Conservation (phyloP, 2,329 filamentous ascomycete genomes). For the Pseudogymnoascus sp. region DNA sequence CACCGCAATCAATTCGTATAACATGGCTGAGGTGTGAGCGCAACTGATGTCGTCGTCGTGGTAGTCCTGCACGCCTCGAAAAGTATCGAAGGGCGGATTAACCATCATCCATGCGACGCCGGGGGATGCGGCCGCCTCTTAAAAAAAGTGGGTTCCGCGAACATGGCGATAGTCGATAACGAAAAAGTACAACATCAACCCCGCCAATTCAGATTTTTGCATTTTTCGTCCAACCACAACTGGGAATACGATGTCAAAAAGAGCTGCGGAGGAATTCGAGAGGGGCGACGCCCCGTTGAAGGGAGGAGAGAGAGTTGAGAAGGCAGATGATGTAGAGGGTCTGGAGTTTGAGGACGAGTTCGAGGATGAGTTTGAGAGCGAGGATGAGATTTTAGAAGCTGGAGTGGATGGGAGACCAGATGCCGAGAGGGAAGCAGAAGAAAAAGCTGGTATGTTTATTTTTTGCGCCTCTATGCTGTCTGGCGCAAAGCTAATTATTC, state of each 20-base stretch:
- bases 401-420: conserved; percentile 90
- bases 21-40: conserved; percentile 47
- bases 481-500: conserved; percentile 17
- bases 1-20: conserved; percentile 96
- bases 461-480: neutral
- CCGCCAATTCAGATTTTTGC: conserved; percentile 4
- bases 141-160: conserved; percentile 6
- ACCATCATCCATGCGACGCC: neutral
- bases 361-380: conserved; percentile 83
- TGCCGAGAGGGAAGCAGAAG: conserved; percentile 84
- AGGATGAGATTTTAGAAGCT: conserved; percentile 88
- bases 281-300: conserved; percentile 47
- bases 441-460: conserved; percentile 55
- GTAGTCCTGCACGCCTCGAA: neutral
- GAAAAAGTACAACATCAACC: conserved; percentile 14
- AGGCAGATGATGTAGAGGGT: conserved; percentile 60
- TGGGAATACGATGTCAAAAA: conserved; percentile 48
- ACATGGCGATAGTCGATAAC: conserved; percentile 17
- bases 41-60: neutral
- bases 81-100: conserved; percentile 1
- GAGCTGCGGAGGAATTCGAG: conserved; percentile 44
- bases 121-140: conserved; percentile 4
- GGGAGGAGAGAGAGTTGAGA: conserved; percentile 53
- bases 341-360: conserved; percentile 94
- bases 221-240: conserved; percentile 4